Conservation (phyloP, 768 basidiomycete genomes). For the Sutorius australiensis region DNA sequence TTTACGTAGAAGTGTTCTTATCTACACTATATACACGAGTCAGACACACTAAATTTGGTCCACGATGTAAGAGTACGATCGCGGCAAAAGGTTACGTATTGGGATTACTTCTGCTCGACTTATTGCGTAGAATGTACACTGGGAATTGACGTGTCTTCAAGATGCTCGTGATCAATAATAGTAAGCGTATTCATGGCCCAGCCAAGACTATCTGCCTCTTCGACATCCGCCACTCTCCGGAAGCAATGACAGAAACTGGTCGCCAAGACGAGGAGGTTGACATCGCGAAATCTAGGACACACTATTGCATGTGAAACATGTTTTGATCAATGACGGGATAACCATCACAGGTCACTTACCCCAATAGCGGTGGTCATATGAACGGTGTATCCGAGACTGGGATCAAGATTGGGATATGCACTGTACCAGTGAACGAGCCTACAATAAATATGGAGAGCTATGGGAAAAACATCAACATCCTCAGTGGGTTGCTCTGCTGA, state of each 20-base stretch:
- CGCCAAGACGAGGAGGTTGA: conserved; percentile 17
- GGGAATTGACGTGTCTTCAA: not conserved
- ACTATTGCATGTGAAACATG: conserved; percentile 5
- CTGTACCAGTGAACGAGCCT: conserved; percentile 6
- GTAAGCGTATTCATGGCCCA: conserved; percentile 3
- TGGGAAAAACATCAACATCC: too few species aligned
- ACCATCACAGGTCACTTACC: conserved; percentile 1
- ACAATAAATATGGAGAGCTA: conserved; percentile 11
- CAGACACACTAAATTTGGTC: too few species aligned
- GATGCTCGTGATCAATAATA: conserved; percentile 9
- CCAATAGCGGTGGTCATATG: conserved; percentile 15
- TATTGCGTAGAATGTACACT: not conserved
- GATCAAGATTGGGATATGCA: conserved; percentile 12
- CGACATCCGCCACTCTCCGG: conserved; percentile 2
- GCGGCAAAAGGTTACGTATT: not conserved
- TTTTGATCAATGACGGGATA: not conserved
- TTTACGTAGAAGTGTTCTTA: not conserved
- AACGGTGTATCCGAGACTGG: conserved; percentile 2
- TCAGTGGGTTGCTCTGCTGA: too few species aligned
- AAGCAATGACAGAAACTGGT: conserved; percentile 9
- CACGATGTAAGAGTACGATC: not conserved
- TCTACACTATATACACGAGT: too few species aligned
- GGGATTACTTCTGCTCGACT: not conserved
- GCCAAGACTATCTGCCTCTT: not conserved
- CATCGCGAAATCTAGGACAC: conserved; percentile 11